Base-by-base conservation (phyloP, 2,329 filamentous ascomycete genomes). In the Aureobasidium sp. region DNA sequence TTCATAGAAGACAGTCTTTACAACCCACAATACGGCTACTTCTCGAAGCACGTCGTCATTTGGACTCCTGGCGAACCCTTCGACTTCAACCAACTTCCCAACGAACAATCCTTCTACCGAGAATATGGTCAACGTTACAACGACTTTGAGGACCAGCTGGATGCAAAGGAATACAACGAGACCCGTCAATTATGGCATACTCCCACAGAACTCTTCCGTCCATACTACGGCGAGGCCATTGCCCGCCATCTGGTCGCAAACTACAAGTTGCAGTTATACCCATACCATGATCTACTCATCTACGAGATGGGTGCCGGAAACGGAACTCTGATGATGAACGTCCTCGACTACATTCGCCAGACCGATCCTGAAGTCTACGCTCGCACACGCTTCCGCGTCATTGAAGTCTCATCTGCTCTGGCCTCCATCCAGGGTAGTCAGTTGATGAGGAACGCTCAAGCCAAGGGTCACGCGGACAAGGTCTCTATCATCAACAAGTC, bases 251-350 rank as follows among this genome's bases (percentile, higher is more conserved):
- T 99, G 48, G 87, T 97, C 67, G 87, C 90, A 67, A 97, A 99
- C 78, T 99, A 99, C 82, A 91, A 94, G 73, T 85, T 97, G 72
- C 90, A 90, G 48, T 85, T 91, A 61, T 97, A 94, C 73, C 94
- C 94, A 2, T 97, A 97, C 79, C 87, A 97, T 75, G 94, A 99
- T 75, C 83, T 99, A 58, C 90, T 96, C 69, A 95, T 99, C 74
- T 99, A 97, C 82, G 94, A 99, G 74, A 96, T 99, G 89, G 94
- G 94, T 58, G 94, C 94, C 42, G 94, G 94, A 68, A 93, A 96
- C 69, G 94, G 94, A 65, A 99, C 95, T 0, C 83, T 99, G 72
- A 99, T 99, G 94, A 82, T 94, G 72, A 99, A 99, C 75, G 92
- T 99, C 62, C 82, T 99, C 64, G 93, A 99, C 79, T 96, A 95